A percentile compares a stretch with the other conserved stretches of the same genome.
These are phyloP conservation scores for Margaritispora aquatica DNA, from an alignment of 495 filamentous ascomycete species.

Conservation along the genomic window DNA sequence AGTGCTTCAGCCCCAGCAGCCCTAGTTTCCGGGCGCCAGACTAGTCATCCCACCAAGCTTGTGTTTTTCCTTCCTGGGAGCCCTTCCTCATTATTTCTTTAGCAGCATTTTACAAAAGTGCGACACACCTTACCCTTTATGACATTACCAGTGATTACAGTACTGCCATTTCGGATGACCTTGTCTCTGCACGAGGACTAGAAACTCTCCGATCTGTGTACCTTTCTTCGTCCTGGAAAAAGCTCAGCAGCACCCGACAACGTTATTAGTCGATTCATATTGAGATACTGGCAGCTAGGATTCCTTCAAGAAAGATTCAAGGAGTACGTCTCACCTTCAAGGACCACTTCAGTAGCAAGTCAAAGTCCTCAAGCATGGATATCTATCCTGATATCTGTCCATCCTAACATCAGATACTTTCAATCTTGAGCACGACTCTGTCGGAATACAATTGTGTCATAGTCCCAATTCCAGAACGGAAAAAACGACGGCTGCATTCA, in stretches of 20 bases:
- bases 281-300: slow-evolving; percentile 1
- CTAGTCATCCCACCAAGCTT: slow-evolving; percentile 7
- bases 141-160: slow-evolving; percentile 11
- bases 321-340: too few species aligned
- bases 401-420: slow-evolving; percentile 10
- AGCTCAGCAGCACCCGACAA: not conserved
- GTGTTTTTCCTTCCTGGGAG: too few species aligned
- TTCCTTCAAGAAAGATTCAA: not conserved
- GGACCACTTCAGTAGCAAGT: too few species aligned
- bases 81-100: too few species aligned
- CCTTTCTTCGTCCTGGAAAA: slow-evolving; percentile 6
- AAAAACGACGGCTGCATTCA: not conserved
- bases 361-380: slow-evolving; percentile 10
- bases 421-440: not conserved
- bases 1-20: slow-evolving; percentile 15
- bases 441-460: slow-evolving; percentile 10
- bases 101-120: too few species aligned
- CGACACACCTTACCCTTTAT: too few species aligned
- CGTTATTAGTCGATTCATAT: not conserved
- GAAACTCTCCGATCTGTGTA: not conserved
- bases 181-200: not conserved
- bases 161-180: slow-evolving; percentile 17
- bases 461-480: slow-evolving; percentile 1
- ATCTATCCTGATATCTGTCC: slow-evolving; percentile 9
- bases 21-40: slow-evolving; percentile 7